Evolutionary conservation across 768 basidiomycete genomes (phyloP).

Genomic region (Xerocomus brunneocitrinus): DNA sequence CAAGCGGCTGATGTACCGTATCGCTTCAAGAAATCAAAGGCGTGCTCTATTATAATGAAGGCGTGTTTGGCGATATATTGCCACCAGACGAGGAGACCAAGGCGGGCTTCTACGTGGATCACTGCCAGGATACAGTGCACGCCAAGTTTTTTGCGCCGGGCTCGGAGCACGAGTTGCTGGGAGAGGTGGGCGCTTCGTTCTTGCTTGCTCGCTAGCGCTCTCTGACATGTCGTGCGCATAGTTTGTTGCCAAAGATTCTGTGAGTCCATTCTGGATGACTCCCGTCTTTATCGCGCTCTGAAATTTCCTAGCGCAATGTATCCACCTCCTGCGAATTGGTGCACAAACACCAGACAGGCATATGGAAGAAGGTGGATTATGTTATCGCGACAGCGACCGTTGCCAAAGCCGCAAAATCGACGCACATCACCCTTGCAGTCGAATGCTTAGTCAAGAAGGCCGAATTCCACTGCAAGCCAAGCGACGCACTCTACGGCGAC

Average conservation of each 20-base stretch:
- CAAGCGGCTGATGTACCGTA: background rate
- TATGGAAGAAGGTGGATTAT: background rate
- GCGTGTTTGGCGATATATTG: background rate
- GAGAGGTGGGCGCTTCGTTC: background rate
- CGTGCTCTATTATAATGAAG: background rate
- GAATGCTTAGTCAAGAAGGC: background rate
- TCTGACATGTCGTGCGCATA: background rate
- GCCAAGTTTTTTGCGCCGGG: background rate
- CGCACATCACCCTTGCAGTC: background rate
- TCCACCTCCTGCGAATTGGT: background rate
- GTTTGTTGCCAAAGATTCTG: background rate
- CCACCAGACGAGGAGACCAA: background rate
- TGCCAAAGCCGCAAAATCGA: background rate
- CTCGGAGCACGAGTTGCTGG: background rate
- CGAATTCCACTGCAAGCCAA: background rate
- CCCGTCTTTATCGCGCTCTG: background rate
- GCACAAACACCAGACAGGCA: background rate
- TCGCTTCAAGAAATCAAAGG: background rate
- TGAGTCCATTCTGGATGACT: background rate
- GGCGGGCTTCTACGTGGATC: background rate
- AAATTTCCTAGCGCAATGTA: background rate
- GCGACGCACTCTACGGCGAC: background rate
- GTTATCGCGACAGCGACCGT: background rate
- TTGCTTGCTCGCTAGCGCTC: background rate
- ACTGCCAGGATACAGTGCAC: background rate